Evolutionary conservation across 306 rosid species (phyloP), one percentile per base, ranked within the genome.

Genomic region (Canavalia gladiata): DNA sequence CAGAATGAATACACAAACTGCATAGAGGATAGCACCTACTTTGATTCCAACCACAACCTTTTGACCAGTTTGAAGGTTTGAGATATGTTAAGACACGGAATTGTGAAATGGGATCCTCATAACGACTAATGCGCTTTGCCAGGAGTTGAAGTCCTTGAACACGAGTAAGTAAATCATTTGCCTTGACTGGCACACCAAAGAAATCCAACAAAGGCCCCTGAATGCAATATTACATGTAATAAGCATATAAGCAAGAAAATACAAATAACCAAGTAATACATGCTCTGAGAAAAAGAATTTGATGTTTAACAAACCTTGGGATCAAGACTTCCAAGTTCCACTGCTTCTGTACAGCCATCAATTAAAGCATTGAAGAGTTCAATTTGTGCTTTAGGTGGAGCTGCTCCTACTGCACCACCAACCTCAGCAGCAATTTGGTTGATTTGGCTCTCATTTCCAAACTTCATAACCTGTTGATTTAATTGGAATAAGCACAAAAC

Each of bases 11-110:
- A 71, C 28, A 79, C 18, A 64, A 79, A 77, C 73, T 50, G 18
- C 62, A 10, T 39, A 72, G 82, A 45, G 72, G 84, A 68, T 69
- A 81, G 41, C 76, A 89, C 99, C 56, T 96, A 96, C 99, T 82
- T 80, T 90, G 98, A 90, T 96, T 96, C 99, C 99, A 96, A 65
- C 99, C 99, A 76, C 99, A 96, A 70, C 99, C 99, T 88, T 96
- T 96, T 5, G 99, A 94, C 99, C 99, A 96, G 81, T 92, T 96
- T 81, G 99, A 85, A 86, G 98, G 99, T 72, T 96, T 96, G 76
- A 96, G 94, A 84, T 90, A 88, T 4, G 81, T 84, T 82, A 96
- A 83, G 65, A 89, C 97, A 57, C 97, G 99, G 60, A 96, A 94
- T 77, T 96, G 99, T 51, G 90, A 88, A 85, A 96, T 83, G 62